Evolutionary conservation across 768 basidiomycete species (phyloP).

Genomic region (Tylopilus sp.): DNA sequence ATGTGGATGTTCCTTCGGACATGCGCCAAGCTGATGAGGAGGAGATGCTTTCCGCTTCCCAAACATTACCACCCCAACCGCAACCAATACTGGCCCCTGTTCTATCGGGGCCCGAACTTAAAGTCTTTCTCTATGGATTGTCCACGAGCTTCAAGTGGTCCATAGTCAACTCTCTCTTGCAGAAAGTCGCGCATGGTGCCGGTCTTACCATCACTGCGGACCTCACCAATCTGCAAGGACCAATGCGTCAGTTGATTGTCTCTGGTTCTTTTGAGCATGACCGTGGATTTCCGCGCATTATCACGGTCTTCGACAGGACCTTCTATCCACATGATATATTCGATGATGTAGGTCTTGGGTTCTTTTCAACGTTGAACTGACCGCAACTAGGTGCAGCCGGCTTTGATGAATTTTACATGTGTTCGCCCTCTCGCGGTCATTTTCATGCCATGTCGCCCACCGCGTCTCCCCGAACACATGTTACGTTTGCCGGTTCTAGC

Average conservation of each 20-base stretch:
- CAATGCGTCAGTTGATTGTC: constrained; percentile 22
- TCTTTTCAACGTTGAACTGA: constrained; percentile 24
- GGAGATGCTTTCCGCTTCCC: constrained; percentile 22
- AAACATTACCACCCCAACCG: constrained; percentile 25
- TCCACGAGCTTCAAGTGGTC: constrained; percentile 58
- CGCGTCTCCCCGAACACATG: constrained; percentile 37
- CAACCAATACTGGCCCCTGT: constrained; percentile 27
- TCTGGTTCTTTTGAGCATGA: constrained; percentile 26
- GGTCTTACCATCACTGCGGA: constrained; percentile 26
- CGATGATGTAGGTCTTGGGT: constrained; percentile 29
- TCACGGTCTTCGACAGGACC: constrained; percentile 41
- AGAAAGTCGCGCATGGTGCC: constrained; percentile 46
- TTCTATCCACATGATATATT: constrained; percentile 11
- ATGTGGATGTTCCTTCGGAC: constrained; percentile 14
- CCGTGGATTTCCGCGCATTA: constrained; percentile 27
- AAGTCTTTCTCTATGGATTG: constrained; percentile 66
- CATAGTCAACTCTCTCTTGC: constrained; percentile 56
- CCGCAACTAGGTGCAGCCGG: constrained; percentile 37
- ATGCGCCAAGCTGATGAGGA: constrained; percentile 32
- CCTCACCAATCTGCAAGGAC: constrained; percentile 21
- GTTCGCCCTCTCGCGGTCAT: constrained; percentile 65
- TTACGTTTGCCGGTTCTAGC: constrained; percentile 59
- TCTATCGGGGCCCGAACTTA: constrained; percentile 42
- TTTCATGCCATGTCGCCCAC: constrained; percentile 53
- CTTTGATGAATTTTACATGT: constrained; percentile 34